Percentiles rank a stretch among this genome's conserved stretches.
phyloP scores from a whole-genome alignment of 305 asterid species.

The Coffea humblotiana region DNA sequence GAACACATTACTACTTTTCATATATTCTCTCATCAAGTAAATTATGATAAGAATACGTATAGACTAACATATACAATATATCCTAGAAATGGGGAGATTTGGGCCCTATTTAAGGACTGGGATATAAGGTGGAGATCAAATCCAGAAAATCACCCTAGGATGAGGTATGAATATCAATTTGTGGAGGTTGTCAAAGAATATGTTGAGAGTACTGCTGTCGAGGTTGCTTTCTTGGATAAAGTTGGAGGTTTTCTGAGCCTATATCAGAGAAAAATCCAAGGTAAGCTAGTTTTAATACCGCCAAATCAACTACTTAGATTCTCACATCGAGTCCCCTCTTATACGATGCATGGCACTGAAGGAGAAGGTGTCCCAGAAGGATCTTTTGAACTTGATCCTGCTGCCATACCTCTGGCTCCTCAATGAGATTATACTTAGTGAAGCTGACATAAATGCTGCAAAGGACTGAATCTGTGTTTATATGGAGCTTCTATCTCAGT shows the following conservation, averaged over 20 bases:
- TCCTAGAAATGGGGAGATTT: conserved; percentile 20
- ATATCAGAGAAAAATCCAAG: not conserved
- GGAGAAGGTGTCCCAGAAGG: not conserved
- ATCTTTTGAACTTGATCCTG: not conserved
- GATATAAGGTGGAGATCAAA: conserved; percentile 7
- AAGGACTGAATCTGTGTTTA: not conserved
- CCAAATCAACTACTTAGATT: not conserved
- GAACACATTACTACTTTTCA: not conserved
- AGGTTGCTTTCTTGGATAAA: not conserved
- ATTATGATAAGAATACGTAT: not conserved
- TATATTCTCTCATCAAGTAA: conserved; percentile 13
- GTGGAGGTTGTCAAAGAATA: conserved; percentile 15
- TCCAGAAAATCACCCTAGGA: not conserved
- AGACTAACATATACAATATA: not conserved
- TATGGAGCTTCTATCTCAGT: not conserved
- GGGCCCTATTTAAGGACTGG: conserved; percentile 22
- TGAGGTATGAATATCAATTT: not conserved
- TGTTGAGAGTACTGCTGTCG: not conserved
- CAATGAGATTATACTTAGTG: not conserved
- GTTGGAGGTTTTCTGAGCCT: not conserved
- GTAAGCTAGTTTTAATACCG: not conserved
- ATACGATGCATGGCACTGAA: not conserved
- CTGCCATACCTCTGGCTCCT: not conserved
- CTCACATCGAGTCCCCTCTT: not conserved
- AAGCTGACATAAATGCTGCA: not conserved